Percentiles rank a stretch among this genome's conserved stretches.
These are phyloP conservation scores for Hygrophorus pudorinus DNA, from an alignment of 768 basidiomycete genomes.

Conservation along the genomic window DNA sequence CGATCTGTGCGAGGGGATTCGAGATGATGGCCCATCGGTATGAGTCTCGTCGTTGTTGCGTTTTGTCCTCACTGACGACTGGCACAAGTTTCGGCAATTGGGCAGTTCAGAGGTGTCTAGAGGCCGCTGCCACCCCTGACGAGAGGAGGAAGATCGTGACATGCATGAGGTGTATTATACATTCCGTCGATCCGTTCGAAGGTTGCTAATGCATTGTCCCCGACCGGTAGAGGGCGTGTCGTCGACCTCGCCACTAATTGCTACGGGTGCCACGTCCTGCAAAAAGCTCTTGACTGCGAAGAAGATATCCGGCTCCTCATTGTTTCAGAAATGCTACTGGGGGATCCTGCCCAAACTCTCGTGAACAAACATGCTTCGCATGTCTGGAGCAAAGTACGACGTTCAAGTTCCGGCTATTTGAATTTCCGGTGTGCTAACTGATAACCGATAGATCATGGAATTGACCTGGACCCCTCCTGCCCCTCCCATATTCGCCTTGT, in stretches of 20 bases:
- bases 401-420: neutral
- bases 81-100: constrained; percentile 74
- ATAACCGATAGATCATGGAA: constrained; percentile 65
- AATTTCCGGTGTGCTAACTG: neutral
- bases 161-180: constrained; percentile 65
- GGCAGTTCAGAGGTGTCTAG: constrained; percentile 83
- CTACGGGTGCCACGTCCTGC: constrained; percentile 82
- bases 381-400: constrained; percentile 78
- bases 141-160: constrained; percentile 72
- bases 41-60: constrained; percentile 6
- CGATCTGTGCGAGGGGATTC: constrained; percentile 73
- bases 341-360: constrained; percentile 77
- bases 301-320: constrained; percentile 78
- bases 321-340: constrained; percentile 74
- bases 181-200: neutral
- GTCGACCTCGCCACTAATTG: constrained; percentile 85
- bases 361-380: constrained; percentile 89
- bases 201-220: constrained; percentile 2
- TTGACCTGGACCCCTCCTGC: constrained; percentile 80
- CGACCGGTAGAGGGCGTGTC: constrained; percentile 58
- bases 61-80: constrained; percentile 4
- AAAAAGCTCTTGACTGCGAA: constrained; percentile 86
- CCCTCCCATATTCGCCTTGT: constrained; percentile 85
- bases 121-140: constrained; percentile 64
- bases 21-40: constrained; percentile 92